phyloP scores from a whole-genome alignment of 192 early-diverging fungal genomes.

The Backusella westeae region DNA sequence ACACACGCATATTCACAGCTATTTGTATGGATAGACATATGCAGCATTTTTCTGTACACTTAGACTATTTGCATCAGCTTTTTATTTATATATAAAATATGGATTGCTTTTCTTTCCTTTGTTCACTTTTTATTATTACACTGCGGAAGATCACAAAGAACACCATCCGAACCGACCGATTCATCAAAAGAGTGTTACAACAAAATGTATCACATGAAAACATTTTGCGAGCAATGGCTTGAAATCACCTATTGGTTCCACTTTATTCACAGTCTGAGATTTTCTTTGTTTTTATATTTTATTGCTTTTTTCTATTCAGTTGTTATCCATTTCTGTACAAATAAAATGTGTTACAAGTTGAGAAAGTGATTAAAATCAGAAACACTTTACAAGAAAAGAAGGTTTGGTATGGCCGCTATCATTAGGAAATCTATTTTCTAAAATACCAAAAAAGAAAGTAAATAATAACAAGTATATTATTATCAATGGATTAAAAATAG shows the following conservation, averaged over 20 bases:
- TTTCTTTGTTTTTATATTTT: constrained; percentile 1
- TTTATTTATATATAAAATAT: neutral
- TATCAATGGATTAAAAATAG: neutral
- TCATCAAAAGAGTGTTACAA: constrained; percentile 10
- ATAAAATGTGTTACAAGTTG: neutral
- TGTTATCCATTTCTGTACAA: neutral
- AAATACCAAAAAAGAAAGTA: neutral
- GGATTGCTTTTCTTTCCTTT: neutral
- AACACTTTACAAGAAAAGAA: neutral
- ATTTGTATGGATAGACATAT: neutral
- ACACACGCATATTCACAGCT: neutral
- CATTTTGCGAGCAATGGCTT: neutral
- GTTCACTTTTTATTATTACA: neutral
- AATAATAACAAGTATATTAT: neutral
- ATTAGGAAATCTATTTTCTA: constrained; percentile 3
- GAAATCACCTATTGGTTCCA: neutral
- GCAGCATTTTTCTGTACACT: neutral
- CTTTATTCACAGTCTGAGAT: neutral
- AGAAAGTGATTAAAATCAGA: constrained; percentile 3
- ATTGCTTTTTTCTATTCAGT: neutral
- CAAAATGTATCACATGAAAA: constrained; percentile 5
- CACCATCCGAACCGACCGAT: constrained; percentile 15
- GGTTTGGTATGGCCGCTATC: neutral
- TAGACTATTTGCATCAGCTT: neutral
- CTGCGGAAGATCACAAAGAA: constrained; percentile 6